Evolutionary conservation across 306 rosid species (phyloP).

Genomic region (Nissolia schottii): DNA sequence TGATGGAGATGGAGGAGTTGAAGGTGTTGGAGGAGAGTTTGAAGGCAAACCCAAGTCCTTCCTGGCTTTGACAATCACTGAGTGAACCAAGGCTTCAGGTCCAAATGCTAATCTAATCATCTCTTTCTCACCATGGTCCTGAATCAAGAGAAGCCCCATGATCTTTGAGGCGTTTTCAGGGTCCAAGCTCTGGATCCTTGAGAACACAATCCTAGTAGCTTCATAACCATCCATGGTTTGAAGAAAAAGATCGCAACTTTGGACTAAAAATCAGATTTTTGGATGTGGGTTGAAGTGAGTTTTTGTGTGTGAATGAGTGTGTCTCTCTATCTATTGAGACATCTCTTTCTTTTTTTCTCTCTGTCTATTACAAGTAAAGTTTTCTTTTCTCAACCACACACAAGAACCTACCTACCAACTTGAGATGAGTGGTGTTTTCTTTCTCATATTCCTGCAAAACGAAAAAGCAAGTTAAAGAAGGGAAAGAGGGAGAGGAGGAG

Average conservation of each 20-base stretch:
- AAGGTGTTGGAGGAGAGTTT: conserved; percentile 67
- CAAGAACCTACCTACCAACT: conserved; percentile 62
- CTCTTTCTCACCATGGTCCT: conserved; percentile 98
- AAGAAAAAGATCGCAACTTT: conserved; percentile 19
- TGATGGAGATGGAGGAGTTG: conserved; percentile 67
- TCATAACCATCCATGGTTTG: conserved; percentile 82
- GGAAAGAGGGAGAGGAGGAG: conserved; percentile 10
- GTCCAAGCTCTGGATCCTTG: conserved; percentile 89
- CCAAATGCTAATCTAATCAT: conserved; percentile 96
- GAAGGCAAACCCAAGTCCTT: conserved; percentile 70
- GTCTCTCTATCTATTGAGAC: neutral
- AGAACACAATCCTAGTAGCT: conserved; percentile 82
- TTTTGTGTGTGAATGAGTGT: neutral
- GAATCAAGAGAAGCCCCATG: conserved; percentile 89
- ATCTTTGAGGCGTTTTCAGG: conserved; percentile 97
- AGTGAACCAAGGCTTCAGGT: conserved; percentile 78
- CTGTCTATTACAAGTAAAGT: conserved; percentile 49
- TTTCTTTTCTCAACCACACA: conserved; percentile 83
- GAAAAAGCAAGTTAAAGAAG: conserved; percentile 40
- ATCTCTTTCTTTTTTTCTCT: neutral
- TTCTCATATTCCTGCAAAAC: conserved; percentile 80
- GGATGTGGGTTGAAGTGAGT: conserved; percentile 1
- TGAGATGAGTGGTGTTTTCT: conserved; percentile 47
- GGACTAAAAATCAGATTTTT: conserved; percentile 18
- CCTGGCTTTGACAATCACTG: conserved; percentile 69